These are phyloP conservation scores for Penicillium thymicola DNA, from an alignment of 2,329 filamentous ascomycete species.

Conservation along the genomic window DNA sequence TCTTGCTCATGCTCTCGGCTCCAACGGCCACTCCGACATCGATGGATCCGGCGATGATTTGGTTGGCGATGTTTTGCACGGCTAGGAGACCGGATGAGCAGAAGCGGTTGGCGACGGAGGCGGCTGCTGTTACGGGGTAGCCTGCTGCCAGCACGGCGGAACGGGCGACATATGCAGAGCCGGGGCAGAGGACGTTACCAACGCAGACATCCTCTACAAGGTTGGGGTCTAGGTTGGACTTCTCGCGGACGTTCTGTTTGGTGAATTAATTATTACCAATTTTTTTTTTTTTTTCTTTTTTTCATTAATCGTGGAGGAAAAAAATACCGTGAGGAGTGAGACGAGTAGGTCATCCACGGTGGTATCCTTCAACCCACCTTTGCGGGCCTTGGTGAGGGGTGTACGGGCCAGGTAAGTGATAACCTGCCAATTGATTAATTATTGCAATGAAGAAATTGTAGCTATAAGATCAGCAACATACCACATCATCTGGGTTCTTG, in stretches of 20 bases:
- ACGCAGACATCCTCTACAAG: slow-evolving; percentile 89
- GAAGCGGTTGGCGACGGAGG: slow-evolving; percentile 82
- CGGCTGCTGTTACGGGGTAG: slow-evolving; percentile 74
- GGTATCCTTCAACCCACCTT: slow-evolving; percentile 42
- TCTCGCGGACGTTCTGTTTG: slow-evolving; percentile 64
- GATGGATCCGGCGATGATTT: slow-evolving; percentile 84
- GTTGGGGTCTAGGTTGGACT: slow-evolving; percentile 78
- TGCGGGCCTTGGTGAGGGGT: slow-evolving; percentile 40
- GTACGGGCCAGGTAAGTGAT: slow-evolving; percentile 41
- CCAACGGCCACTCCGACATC: slow-evolving; percentile 86
- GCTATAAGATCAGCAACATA: slow-evolving; percentile 23
- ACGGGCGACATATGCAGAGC: slow-evolving; percentile 84
- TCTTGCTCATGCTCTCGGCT: slow-evolving; percentile 86
- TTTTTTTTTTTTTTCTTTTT: not conserved
- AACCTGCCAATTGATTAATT: slow-evolving; percentile 28
- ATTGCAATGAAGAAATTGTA: not conserved
- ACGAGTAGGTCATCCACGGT: slow-evolving; percentile 36
- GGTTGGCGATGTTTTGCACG: slow-evolving; percentile 86
- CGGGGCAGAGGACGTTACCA: slow-evolving; percentile 81
- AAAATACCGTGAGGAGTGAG: slow-evolving; percentile 36
- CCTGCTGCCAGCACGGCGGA: slow-evolving; percentile 82
- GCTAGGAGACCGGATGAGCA: slow-evolving; percentile 88
- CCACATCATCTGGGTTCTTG: slow-evolving; percentile 41
- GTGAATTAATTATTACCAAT: not conserved
- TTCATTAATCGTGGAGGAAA: not conserved